A percentile compares a stretch with the other conserved stretches of the same genome.
Conservation (phyloP, 257 asterid genomes). For the Scutellaria baicalensis region DNA sequence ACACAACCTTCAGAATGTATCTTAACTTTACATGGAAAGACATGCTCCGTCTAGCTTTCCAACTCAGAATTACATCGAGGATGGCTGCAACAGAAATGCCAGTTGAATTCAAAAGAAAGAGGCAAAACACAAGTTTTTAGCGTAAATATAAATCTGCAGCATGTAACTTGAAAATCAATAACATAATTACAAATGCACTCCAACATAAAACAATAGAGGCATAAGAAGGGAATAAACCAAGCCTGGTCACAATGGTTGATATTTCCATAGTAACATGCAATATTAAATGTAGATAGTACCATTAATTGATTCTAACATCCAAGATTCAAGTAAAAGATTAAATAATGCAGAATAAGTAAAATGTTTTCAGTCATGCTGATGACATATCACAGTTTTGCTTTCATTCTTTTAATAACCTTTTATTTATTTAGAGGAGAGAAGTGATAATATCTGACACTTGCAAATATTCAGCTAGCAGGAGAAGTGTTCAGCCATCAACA, state of each 20-base stretch:
- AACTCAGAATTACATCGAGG: slow-evolving; percentile 80
- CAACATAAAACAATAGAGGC: not conserved
- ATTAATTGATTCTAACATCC: not conserved
- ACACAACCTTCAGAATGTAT: slow-evolving; percentile 72
- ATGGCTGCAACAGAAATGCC: slow-evolving; percentile 49
- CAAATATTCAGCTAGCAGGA: not conserved
- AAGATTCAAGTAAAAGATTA: not conserved
- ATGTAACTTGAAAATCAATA: not conserved
- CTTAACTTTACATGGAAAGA: slow-evolving; percentile 85
- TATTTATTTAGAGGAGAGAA: not conserved
- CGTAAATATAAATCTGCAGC: not conserved
- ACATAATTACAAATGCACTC: not conserved
- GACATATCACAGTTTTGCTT: not conserved
- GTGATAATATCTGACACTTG: not conserved
- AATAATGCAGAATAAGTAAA: not conserved
- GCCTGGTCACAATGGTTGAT: not conserved
- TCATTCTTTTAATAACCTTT: not conserved
- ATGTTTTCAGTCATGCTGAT: not conserved
- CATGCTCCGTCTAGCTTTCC: slow-evolving; percentile 93
- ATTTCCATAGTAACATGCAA: not conserved
- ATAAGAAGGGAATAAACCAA: not conserved
- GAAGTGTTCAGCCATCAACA: not conserved
- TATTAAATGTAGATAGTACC: not conserved
- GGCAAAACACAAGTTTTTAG: not conserved
- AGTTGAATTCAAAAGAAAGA: slow-evolving; percentile 7